Evolutionary conservation across 495 filamentous ascomycete species (phyloP), one percentile per base, ranked within the genome.

Genomic region (Chaetomium tenue): DNA sequence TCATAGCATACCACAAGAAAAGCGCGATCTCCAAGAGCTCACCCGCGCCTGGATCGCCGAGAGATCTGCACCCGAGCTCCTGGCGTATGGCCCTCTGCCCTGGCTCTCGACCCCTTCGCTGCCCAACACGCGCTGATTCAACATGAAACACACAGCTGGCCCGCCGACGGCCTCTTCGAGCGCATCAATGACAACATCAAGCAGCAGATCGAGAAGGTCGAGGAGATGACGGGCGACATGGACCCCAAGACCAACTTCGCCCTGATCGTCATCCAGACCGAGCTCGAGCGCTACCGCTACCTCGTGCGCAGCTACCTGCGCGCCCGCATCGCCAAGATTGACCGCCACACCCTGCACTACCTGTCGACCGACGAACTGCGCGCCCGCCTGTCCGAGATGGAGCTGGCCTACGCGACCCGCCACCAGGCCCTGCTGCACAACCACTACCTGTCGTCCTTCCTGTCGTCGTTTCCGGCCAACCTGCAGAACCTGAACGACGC

Each of bases 261-360:
- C 66, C 88, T 98, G 68, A 95, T 97, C 53, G 88, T 98, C 66
- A 87, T 97, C 61, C 94, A 98, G 80, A 98, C 95, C 28, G 94
- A 98, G 80, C 86, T 98, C 56, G 90, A 96, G 75, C 82, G 94
- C 46, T 93, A 89, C 75, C 96, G 96, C 79, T 98, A 89, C 72
- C 81, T 98, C 42, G 82, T 97, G 42, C 86, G 94, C 63, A 89
- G 87, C n/a, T 88, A 91, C 64, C 81, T 98, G 48, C 84, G 94
- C 54, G 85, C 89, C n/a, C 82, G 94, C 33, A 87, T 98, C 47
- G 83, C 91, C 22, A 98, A 98, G 83, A 91, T 92, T 70, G 88
- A 92, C 71, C 83, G 82, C 47, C 84, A 89, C 74, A 81, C 85
- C 33, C 82, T 86, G 61, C 82, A 86, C 75, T 85, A 88, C 75